Evolutionary conservation across 768 basidiomycete genomes (phyloP), one percentile per base, ranked within the genome.

Genomic region (Mycena floridula): DNA sequence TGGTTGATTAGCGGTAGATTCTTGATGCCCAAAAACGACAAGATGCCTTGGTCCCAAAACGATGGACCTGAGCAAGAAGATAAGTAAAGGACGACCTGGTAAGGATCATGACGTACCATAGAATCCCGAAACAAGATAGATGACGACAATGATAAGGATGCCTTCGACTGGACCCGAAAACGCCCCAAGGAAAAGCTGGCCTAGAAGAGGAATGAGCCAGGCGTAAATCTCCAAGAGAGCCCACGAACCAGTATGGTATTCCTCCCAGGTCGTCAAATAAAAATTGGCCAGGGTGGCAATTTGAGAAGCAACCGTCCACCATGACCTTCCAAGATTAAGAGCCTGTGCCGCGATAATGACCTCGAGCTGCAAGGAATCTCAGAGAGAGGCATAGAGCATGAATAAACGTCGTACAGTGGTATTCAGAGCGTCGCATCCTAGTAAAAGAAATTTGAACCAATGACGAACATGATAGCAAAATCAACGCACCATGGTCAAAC

Each of bases 151-250:
- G 63, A 97, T 75, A 26, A 99, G 67, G 52, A 98, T 95, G 6
- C 96, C 96, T 62, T 98, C 96, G 2, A 97, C 89, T 0, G 96
- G 95, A 1, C 96, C 95, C 13, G 91, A 95, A 63, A 95, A 95
- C 25, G 85, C 78, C 7, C 89, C 92, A 15, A 99, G 82, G 69
- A 83, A 99, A 13, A 98, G 70, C 51, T 87, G 82, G 22, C 94
- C 89, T 84, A 47, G 3, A 39, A 28, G 5, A 26, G 42, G 16
- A 16, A 37, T 43, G 28, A 20, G 11, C 22, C 22, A 37, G 16
- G 42, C 23, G 36, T 24, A 28, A 38, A 30, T 21, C 12, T 25
- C 12, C n/a, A n/a, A n/a, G n/a, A n/a, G n/a, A n/a, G n/a, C 8
- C 46, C 46, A 51, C 66, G 44, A 53, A 72, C 87, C 88, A 2